Evolutionary conservation across 495 filamentous ascomycete species (phyloP), one percentile per base, ranked within the genome.

Genomic region (Aspergillus cristatus): DNA sequence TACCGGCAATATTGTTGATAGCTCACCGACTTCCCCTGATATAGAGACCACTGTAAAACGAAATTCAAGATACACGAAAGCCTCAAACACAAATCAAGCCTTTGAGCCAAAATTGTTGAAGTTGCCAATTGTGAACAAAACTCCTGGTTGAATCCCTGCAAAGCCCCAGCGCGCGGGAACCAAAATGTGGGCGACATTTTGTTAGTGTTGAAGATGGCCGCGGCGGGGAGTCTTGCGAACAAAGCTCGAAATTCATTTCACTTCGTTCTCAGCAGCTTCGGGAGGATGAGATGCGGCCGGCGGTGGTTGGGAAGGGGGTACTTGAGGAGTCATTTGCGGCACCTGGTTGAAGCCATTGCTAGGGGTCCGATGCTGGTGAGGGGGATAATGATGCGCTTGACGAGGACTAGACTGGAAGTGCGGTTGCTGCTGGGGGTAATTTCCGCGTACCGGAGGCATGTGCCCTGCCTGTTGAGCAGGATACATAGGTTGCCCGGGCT

Each of bases 401-500:
- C 81, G 79, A 14, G 78, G 79, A 45, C 76, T 78, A 33, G 74
- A 75, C 28, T 68, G 75, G 47, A 76, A 81, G 37, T 77, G 78
- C 8, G 71, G 68, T 25, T 71, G 68, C 40, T 76, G 74, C 32
- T 74, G 75, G 31, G 63, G 67, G 53, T 80, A 82, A 33, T 65
- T 68, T 32, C 60, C 65, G 35, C 77, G 73, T 46, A 74, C 71
- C 15, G 73, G 72, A 22, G 71, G 71, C 62, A 74, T 78, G 54
- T 80, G 79, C 37, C 63, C 70, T 25, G 72, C 64, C 18, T 67
- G 72, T 47, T 84, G 82, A 37, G 73, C 76, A 16, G 70, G 63
- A 46, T 79, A 86, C 1, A 73, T 67, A 4, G 82, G 80, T 46
- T 81, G 77, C 48, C 75, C 77, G 50, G 79, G 83, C 43, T 77